Evolutionary conservation across 192 early-diverging fungal species (phyloP), one percentile per base, ranked within the genome.

Genomic region (Coemansia sp.): DNA sequence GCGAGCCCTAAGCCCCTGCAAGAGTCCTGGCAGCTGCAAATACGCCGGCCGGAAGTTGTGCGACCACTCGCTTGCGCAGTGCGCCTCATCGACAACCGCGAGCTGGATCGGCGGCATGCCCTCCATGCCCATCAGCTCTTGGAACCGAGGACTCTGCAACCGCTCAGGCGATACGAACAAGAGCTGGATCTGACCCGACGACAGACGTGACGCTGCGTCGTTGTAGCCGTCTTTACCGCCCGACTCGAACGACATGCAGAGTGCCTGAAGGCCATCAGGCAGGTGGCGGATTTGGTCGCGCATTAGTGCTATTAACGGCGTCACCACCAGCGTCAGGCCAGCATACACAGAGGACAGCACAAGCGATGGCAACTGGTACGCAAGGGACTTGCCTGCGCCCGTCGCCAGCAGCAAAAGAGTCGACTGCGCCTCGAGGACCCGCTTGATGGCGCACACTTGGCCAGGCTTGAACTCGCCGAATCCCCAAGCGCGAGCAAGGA

Each of bases 51-150:
- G 77, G 65, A 95, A 95, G 56, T 91, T 93, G 65, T 94, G 92
- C 0, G 90, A 91, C 93, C 93, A 95, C 75, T 93, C 91, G 48
- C 89, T 89, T 24, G 91, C 76, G 64, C 93, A 95, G 67, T 95
- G 93, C 0, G 86, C 91, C 67, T 95, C 93, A 71, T 95, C 93
- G 27, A 95, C 82, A 24, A 91, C 92, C 1, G 83, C 85, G 42
- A 94, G 76, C 0, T 69, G 64, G 44, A 93, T 85, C 0, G 61
- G 76, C 19, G 88, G 88, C 51, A 92, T 79, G 10, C 71, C 61
- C 1, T 72, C 79, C 1, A 53, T 46, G 12, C 70, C 61, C 59
- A 91, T 77, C 41, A 88, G 80, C 38, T 82, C 68, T 17, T 88
- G 58, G 64, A 92, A 91, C 19, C 75, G 73, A n/a, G 82, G 85